phyloP scores from a whole-genome alignment of 768 basidiomycete genomes.

The Lentinula lateritia region DNA sequence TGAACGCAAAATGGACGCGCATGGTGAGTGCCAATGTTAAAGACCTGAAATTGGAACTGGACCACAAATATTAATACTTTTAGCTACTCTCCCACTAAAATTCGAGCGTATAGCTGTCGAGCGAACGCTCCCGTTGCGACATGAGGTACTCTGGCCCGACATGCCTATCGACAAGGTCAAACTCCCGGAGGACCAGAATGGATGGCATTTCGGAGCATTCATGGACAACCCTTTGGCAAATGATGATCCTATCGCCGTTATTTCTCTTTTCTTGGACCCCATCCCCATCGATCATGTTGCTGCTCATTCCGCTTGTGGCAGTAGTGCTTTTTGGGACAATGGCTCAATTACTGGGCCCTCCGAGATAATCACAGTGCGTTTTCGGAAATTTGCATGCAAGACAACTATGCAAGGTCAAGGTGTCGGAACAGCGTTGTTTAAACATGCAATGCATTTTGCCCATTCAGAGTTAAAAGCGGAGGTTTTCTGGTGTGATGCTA shows the following conservation, averaged over 20 bases:
- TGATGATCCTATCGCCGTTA: constrained; percentile 41
- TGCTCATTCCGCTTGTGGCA: constrained; percentile 4
- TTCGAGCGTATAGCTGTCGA: constrained; percentile 26
- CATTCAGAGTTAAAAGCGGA: constrained; percentile 33
- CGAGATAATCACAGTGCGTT: constrained; percentile 28
- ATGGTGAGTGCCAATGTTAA: no score
- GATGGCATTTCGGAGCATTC: constrained; percentile 55
- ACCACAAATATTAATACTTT: background rate
- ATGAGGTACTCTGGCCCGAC: constrained; percentile 54
- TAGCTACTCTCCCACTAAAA: background rate
- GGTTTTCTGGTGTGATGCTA: constrained; percentile 56
- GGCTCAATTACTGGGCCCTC: background rate
- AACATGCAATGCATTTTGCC: constrained; percentile 31
- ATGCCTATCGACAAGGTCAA: constrained; percentile 41
- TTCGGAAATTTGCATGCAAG: constrained; percentile 60
- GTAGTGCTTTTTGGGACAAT: background rate
- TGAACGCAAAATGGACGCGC: no score
- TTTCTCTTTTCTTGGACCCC: constrained; percentile 49
- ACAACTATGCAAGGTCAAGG: constrained; percentile 45
- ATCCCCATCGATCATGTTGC: constrained; percentile 26
- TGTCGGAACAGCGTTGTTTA: constrained; percentile 45
- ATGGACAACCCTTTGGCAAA: constrained; percentile 16
- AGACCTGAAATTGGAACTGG: no score
- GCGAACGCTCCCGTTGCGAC: constrained; percentile 45
- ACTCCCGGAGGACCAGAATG: constrained; percentile 46